Conservation (phyloP, 1,284 basidiomycete genomes). For the Puccinia hordei region DNA sequence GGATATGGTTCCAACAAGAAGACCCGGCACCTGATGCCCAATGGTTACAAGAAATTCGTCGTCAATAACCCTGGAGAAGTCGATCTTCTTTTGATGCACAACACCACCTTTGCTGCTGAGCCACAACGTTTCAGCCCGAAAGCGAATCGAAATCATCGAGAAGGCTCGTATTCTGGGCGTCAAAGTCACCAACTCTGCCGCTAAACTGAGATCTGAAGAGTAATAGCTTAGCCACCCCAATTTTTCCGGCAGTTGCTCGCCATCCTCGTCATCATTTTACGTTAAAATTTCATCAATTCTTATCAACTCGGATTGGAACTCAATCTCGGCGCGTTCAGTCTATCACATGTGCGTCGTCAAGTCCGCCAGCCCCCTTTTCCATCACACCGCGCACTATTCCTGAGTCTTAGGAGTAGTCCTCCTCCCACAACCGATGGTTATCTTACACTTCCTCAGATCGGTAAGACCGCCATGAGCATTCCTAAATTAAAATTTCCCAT, state of each 20-base stretch:
- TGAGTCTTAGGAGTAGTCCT: too few relatives aligned
- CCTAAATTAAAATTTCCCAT: too few relatives aligned
- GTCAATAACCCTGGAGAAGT: conserved; percentile 89
- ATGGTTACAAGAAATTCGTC: conserved; percentile 89
- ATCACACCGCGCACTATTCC: too few relatives aligned
- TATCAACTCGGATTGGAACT: not conserved
- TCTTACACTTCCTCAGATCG: too few relatives aligned
- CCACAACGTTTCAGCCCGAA: conserved; percentile 94
- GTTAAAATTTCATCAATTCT: not conserved
- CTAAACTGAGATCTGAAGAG: conserved; percentile 95
- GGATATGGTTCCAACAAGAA: conserved; percentile 65
- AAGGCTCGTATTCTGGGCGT: conserved; percentile 56
- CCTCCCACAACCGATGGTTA: too few relatives aligned
- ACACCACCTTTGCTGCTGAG: conserved; percentile 92
- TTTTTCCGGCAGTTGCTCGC: conserved; percentile 10
- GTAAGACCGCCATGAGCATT: too few relatives aligned
- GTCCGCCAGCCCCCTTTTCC: too few relatives aligned
- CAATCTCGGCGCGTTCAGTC: too few relatives aligned
- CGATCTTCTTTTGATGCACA: conserved; percentile 95
- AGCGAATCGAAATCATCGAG: conserved; percentile 89
- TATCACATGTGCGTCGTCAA: too few relatives aligned
- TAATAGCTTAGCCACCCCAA: not conserved
- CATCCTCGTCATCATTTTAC: conserved; percentile 17
- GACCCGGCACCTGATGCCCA: conserved; percentile 91
- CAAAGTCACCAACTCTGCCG: conserved; percentile 88